These are phyloP conservation scores for Pulveroboletus sp. DNA, from an alignment of 768 basidiomycete species.

Conservation along the genomic window DNA sequence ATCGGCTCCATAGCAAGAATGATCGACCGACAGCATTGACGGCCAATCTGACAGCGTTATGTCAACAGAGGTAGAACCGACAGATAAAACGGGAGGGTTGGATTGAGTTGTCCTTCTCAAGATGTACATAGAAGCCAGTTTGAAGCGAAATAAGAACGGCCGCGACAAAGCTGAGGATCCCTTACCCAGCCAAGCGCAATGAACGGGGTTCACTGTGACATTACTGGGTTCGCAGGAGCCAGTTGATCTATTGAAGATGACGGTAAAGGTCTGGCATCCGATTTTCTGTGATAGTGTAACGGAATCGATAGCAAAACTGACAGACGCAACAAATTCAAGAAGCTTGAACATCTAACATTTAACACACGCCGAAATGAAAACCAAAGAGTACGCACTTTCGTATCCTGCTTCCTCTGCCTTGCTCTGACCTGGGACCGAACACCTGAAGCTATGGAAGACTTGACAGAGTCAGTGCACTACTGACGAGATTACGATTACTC, in stretches of 20 bases:
- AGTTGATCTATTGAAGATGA: conserved; percentile 40
- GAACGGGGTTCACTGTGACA: conserved; percentile 40
- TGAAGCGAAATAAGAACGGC: conserved; percentile 45
- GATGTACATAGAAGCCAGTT: conserved; percentile 47
- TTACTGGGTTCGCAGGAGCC: conserved; percentile 49
- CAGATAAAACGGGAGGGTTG: conserved; percentile 22
- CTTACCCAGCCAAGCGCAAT: conserved; percentile 54
- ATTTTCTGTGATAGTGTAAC: conserved; percentile 43
- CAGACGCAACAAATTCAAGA: conserved; percentile 35
- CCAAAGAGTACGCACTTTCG: conserved; percentile 12
- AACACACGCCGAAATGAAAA: neutral
- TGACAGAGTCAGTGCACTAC: conserved; percentile 1
- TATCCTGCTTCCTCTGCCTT: conserved; percentile 18
- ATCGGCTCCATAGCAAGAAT: conserved; percentile 49
- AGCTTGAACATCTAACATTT: conserved; percentile 11
- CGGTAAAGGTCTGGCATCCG: conserved; percentile 37
- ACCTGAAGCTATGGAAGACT: conserved; percentile 21
- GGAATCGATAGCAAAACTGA: conserved; percentile 44
- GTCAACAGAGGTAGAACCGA: conserved; percentile 32
- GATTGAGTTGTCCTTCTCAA: conserved; percentile 33
- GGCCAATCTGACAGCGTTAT: conserved; percentile 62
- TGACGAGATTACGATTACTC: conserved; percentile 5
- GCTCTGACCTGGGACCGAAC: conserved; percentile 6
- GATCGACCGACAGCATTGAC: conserved; percentile 39
- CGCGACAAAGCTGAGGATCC: conserved; percentile 37